Conservation (phyloP, 1,284 basidiomycete species). For the Rhodotorula mucilaginosa region DNA sequence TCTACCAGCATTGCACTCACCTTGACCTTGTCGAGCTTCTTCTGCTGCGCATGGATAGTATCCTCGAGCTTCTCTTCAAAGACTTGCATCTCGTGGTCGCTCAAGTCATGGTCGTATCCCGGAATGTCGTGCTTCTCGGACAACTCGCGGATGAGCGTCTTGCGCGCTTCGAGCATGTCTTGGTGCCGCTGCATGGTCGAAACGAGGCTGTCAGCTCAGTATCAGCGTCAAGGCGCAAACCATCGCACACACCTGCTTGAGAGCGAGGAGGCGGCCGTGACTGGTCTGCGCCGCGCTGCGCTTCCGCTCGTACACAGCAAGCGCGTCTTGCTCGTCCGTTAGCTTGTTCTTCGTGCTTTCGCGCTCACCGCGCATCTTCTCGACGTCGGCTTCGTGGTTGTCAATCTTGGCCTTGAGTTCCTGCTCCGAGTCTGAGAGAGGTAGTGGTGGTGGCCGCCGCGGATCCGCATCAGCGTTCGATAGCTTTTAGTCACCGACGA, state of each 20-base stretch:
- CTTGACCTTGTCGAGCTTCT: conserved; percentile 40
- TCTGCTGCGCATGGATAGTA: conserved; percentile 38
- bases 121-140: conserved; percentile 67
- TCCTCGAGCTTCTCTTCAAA: conserved; percentile 65
- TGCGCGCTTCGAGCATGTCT: conserved; percentile 68
- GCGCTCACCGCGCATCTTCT: conserved; percentile 57
- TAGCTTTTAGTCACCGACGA: background rate
- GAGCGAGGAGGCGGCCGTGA: conserved; percentile 63
- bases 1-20: background rate
- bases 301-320: conserved; percentile 56
- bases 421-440: conserved; percentile 65
- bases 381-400: conserved; percentile 69
- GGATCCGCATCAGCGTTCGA: no score
- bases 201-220: background rate
- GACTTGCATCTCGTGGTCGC: conserved; percentile 64
- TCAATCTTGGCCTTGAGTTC: conserved; percentile 67
- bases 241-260: conserved; percentile 51
- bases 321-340: conserved; percentile 63
- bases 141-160: conserved; percentile 69
- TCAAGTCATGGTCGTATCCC: conserved; percentile 67
- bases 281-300: conserved; percentile 61
- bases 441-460: no score
- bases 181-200: conserved; percentile 64
- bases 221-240: background rate
- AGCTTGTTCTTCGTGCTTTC: conserved; percentile 56